These are phyloP conservation scores for Fusarium sp. DNA, from an alignment of 2,329 filamentous ascomycete genomes.

Conservation along the genomic window DNA sequence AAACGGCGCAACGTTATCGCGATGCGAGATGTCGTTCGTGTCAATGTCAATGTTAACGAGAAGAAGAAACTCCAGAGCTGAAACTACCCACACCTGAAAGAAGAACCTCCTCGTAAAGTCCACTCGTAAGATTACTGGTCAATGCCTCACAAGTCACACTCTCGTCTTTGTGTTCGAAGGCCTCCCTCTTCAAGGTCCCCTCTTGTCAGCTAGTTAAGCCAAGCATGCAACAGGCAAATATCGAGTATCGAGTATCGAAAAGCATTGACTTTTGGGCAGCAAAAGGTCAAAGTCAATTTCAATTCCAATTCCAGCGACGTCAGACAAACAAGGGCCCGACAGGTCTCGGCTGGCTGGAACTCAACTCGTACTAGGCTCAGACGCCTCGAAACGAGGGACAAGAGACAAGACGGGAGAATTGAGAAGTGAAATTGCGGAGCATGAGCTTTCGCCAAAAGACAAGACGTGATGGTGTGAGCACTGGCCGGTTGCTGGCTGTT, in stretches of 20 bases:
- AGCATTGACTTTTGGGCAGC: conserved; percentile 24
- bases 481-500: conserved; percentile 32
- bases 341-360: conserved; percentile 22
- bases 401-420: not conserved
- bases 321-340: conserved; percentile 11
- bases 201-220: not conserved
- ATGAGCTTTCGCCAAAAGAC: conserved; percentile 18
- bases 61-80: conserved; percentile 34
- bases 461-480: conserved; percentile 26
- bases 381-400: conserved; percentile 28
- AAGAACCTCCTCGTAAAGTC: conserved; percentile 31
- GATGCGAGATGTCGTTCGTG: conserved; percentile 14
- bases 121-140: conserved; percentile 47
- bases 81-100: conserved; percentile 35
- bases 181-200: conserved; percentile 16
- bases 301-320: conserved; percentile 17
- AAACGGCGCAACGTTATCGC: conserved; percentile 33
- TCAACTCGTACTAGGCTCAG: conserved; percentile 31
- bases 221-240: conserved; percentile 21
- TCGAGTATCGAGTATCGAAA: conserved; percentile 20
- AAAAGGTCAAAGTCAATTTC: conserved; percentile 4
- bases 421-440: not conserved
- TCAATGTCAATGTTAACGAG: conserved; percentile 7
- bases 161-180: not conserved
- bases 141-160: conserved; percentile 39